A percentile compares a stretch with the other conserved stretches of the same genome.
phyloP scores from a whole-genome alignment of 2,329 filamentous ascomycete genomes.

The Venturia asperata region DNA sequence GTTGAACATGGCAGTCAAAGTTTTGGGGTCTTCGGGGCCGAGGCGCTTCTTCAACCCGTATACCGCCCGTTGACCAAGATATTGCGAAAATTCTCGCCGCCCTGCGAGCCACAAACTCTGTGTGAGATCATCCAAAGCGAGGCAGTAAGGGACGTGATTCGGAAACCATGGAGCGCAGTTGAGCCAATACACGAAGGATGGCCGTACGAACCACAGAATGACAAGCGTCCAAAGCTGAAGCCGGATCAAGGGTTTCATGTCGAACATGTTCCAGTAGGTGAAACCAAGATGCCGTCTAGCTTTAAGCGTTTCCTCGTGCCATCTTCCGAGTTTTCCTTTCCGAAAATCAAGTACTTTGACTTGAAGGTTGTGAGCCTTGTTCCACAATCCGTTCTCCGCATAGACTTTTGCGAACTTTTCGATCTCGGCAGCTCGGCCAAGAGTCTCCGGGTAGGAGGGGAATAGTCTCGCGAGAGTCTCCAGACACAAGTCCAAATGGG shows the following conservation, averaged over 20 bases:
- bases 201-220: constrained; percentile 15
- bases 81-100: not conserved
- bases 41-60: constrained; percentile 14
- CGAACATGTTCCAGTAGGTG: constrained; percentile 18
- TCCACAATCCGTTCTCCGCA: constrained; percentile 27
- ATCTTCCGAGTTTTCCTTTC: not conserved
- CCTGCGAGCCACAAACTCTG: constrained; percentile 13
- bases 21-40: constrained; percentile 11
- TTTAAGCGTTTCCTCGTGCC: constrained; percentile 14
- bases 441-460: constrained; percentile 20
- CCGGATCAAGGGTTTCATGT: constrained; percentile 6
- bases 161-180: not conserved
- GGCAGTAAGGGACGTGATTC: constrained; percentile 8
- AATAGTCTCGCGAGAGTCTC: not conserved
- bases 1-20: constrained; percentile 19
- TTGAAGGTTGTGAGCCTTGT: constrained; percentile 23
- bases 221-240: constrained; percentile 14
- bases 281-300: constrained; percentile 11
- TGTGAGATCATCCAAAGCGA: constrained; percentile 1
- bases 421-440: constrained; percentile 22
- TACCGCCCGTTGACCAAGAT: constrained; percentile 18
- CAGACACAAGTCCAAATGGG: constrained; percentile 1
- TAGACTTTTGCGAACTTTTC: constrained; percentile 26
- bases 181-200: not conserved
- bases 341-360: constrained; percentile 7